Conservation (phyloP, 1,284 basidiomycete genomes). For the Polyporus tsugae region DNA sequence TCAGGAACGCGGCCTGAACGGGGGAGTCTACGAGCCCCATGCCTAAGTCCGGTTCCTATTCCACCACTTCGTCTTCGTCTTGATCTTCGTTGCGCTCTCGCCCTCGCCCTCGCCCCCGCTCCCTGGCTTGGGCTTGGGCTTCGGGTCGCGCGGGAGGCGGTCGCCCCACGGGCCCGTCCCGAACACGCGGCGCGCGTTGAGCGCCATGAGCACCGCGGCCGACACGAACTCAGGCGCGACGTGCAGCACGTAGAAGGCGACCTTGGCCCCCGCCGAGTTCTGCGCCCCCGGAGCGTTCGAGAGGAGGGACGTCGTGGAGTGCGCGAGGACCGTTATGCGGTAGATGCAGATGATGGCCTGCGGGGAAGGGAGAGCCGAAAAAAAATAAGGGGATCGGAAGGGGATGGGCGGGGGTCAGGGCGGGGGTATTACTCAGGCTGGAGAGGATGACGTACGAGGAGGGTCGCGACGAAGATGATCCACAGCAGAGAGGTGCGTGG, state of each 20-base stretch:
- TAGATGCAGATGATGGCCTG: slow-evolving; percentile 6
- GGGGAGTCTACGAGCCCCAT: too few relatives aligned
- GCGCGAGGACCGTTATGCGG: slow-evolving; percentile 9
- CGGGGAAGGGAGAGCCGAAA: too few relatives aligned
- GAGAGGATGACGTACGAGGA: slow-evolving; percentile 18
- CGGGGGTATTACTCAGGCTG: too few relatives aligned
- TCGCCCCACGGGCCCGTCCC: slow-evolving; percentile 12
- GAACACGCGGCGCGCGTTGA: slow-evolving; percentile 11
- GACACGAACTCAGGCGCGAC: slow-evolving; percentile 12
- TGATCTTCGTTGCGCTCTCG: not conserved
- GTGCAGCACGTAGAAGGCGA: slow-evolving; percentile 46
- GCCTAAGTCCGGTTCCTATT: not conserved
- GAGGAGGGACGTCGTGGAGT: slow-evolving; percentile 16
- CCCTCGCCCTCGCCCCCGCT: too few relatives aligned
- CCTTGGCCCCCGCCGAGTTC: slow-evolving; percentile 47
- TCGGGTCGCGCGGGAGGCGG: not conserved
- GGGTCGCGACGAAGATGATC: slow-evolving; percentile 11
- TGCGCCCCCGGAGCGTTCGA: slow-evolving; percentile 29
- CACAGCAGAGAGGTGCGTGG: slow-evolving; percentile 8
- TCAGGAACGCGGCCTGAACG: too few relatives aligned
- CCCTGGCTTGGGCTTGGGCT: not conserved
- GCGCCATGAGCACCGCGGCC: slow-evolving; percentile 8
- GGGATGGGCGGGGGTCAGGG: too few relatives aligned
- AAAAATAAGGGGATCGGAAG: too few relatives aligned
- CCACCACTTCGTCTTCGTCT: not conserved